These are phyloP conservation scores for Trichosporon inkin DNA, from an alignment of 1,284 basidiomycete genomes.

Conservation along the genomic window DNA sequence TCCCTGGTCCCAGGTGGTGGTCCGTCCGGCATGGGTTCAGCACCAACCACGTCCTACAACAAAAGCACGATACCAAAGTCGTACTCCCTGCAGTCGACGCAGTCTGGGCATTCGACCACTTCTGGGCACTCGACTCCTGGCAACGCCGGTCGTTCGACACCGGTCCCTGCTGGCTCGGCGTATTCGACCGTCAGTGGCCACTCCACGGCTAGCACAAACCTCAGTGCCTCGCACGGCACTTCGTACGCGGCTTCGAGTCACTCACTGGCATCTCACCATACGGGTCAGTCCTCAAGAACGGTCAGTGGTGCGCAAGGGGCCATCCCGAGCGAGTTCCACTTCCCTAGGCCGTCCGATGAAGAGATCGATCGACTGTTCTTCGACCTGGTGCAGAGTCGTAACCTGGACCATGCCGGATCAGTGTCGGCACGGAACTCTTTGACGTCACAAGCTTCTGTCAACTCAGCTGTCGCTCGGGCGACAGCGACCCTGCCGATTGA, in stretches of 20 bases:
- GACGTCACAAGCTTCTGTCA: slow-evolving; percentile 12
- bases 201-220: not conserved
- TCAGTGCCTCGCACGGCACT: not conserved
- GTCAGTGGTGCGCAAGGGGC: slow-evolving; percentile 8
- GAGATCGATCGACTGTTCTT: slow-evolving; percentile 75
- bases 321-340: slow-evolving; percentile 60
- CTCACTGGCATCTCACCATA: not conserved
- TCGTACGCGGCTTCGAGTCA: not conserved
- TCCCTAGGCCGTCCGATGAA: slow-evolving; percentile 67
- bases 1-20: not conserved
- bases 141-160: not conserved
- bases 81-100: not conserved
- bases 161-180: not conserved
- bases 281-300: not conserved
- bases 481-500: slow-evolving; percentile 60
- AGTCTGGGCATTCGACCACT: slow-evolving; percentile 3
- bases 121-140: slow-evolving; percentile 2
- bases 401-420: slow-evolving; percentile 51
- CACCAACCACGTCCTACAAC: slow-evolving; percentile 5
- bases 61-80: slow-evolving; percentile 2
- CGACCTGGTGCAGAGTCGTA: slow-evolving; percentile 64
- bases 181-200: slow-evolving; percentile 14
- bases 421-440: slow-evolving; percentile 23
- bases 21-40: not conserved
- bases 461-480: slow-evolving; percentile 29